phyloP scores from a whole-genome alignment of 2,329 filamentous ascomycete species.

The Fusarium falciforme region DNA sequence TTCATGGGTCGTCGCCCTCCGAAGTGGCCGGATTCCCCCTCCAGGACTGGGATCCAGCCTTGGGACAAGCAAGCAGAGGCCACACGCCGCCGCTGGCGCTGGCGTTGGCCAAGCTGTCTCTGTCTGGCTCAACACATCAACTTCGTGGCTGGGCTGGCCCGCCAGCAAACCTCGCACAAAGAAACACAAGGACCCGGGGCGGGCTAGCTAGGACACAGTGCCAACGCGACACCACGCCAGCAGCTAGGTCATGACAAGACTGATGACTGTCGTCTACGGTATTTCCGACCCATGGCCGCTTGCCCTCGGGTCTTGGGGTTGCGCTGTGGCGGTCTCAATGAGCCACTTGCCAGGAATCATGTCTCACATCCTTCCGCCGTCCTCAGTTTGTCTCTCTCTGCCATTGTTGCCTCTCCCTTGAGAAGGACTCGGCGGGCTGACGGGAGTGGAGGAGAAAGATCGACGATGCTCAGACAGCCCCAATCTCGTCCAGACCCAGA shows the following conservation, averaged over 20 bases:
- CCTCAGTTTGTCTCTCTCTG: conserved; percentile 28
- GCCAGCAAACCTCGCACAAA: conserved; percentile 36
- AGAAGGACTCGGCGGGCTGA: conserved; percentile 32
- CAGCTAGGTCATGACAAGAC: conserved; percentile 20
- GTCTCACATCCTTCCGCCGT: conserved; percentile 39
- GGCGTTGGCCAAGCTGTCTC: conserved; percentile 22
- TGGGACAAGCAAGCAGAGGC: conserved; percentile 24
- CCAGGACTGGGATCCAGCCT: conserved; percentile 28
- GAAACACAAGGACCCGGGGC: conserved; percentile 25
- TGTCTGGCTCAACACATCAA: conserved; percentile 13
- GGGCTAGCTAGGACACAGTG: conserved; percentile 33
- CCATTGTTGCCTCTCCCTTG: conserved; percentile 33
- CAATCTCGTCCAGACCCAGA: conserved; percentile 23
- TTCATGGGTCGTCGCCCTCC: conserved; percentile 35
- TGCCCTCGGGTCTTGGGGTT: conserved; percentile 36
- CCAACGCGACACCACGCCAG: conserved; percentile 27
- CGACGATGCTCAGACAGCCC: conserved; percentile 17
- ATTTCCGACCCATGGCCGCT: conserved; percentile 36
- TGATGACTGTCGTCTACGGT: conserved; percentile 5
- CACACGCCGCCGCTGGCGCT: conserved; percentile 25
- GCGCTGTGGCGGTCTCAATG: conserved; percentile 43
- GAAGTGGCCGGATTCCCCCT: conserved; percentile 35
- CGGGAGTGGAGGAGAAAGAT: conserved; percentile 17
- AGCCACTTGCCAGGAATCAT: conserved; percentile 40
- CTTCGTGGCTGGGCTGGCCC: conserved; percentile 37